A percentile compares a stretch with the other conserved stretches of the same genome.
phyloP scores from a whole-genome alignment of 169 alveolate genomes.

The Eimeria zaria region DNA sequence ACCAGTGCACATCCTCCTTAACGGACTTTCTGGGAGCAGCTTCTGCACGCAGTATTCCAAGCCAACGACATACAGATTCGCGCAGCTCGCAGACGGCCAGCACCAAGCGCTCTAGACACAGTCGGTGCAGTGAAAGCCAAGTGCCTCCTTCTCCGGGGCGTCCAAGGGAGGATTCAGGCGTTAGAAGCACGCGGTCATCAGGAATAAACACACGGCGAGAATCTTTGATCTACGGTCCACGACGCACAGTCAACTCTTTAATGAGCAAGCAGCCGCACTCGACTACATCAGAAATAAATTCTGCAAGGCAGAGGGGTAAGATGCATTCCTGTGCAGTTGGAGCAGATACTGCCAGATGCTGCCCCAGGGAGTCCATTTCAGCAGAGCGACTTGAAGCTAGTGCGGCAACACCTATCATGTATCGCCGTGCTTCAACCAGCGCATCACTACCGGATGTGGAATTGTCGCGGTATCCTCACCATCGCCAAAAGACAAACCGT shows the following conservation, averaged over 20 bases:
- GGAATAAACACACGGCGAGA: constrained; percentile 22
- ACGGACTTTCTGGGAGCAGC: constrained; percentile 46
- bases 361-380: not conserved
- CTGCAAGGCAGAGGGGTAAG: constrained; percentile 17
- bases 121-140: constrained; percentile 37
- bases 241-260: constrained; percentile 53
- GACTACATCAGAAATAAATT: constrained; percentile 9
- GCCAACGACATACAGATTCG: constrained; percentile 22
- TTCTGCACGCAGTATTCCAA: constrained; percentile 49
- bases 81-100: not conserved
- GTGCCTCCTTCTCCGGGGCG: not conserved
- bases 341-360: not conserved
- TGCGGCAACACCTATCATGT: not conserved
- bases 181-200: constrained; percentile 36
- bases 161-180: constrained; percentile 14
- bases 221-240: constrained; percentile 19
- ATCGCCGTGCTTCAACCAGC: constrained; percentile 50
- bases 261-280: constrained; percentile 35
- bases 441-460: constrained; percentile 45
- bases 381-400: constrained; percentile 13
- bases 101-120: constrained; percentile 45
- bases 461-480: constrained; percentile 21
- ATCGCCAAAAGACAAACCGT: constrained; percentile 58
- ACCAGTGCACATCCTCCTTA: not conserved
- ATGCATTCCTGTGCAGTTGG: constrained; percentile 25